Base-by-base conservation (phyloP, 306 rosid species). In the Senna siamea region DNA sequence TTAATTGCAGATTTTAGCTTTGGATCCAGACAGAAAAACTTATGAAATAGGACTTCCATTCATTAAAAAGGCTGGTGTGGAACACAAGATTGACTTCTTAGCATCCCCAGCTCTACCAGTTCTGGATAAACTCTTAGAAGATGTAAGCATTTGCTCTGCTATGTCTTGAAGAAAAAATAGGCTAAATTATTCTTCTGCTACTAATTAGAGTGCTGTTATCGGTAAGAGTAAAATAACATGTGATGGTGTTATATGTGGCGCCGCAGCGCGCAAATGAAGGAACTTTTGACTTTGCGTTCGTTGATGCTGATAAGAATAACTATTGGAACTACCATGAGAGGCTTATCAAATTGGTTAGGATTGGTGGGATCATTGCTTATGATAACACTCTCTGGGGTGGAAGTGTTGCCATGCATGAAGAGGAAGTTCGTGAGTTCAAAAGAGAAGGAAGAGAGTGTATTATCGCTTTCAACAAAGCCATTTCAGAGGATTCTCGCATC, bases 11-110 rank as follows among this genome's bases (percentile, higher is more conserved):
- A 86, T 87, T 17, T 79, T 73, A 15, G 96, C 91, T 51, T 68
- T 87, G 73, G 96, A 90, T 63, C 57, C 63, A 35, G 53, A 70
- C 66, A 85, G 84, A 12, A 74, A 82, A 20, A 7, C 79, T 11
- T 90, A 80, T 54, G 91, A 90, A 73, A 70, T 86, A 23, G 93
- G 96, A 6, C 50, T 84, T 15, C 96, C 93, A 2, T 64, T 86
- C 30, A 84, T 84, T 0, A 84, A 46, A 79, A 90, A 82, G 74
- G 89, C 91, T 2, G 91, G 96, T 8, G 83, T 90, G 7, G 88
- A 84, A 52, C 87, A 90, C 81, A 90, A 90, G 81, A 87, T 87
- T 40, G 79, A 84, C 59, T 84, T 84, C 73, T 72, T 87, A 0
- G 80, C 87, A 43, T 90, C 91, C 2, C 76, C 78, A 2, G 91